A percentile compares a stretch with the other conserved stretches of the same genome.
phyloP scores from a whole-genome alignment of 495 filamentous ascomycete species.

The Neurospora cerealis region DNA sequence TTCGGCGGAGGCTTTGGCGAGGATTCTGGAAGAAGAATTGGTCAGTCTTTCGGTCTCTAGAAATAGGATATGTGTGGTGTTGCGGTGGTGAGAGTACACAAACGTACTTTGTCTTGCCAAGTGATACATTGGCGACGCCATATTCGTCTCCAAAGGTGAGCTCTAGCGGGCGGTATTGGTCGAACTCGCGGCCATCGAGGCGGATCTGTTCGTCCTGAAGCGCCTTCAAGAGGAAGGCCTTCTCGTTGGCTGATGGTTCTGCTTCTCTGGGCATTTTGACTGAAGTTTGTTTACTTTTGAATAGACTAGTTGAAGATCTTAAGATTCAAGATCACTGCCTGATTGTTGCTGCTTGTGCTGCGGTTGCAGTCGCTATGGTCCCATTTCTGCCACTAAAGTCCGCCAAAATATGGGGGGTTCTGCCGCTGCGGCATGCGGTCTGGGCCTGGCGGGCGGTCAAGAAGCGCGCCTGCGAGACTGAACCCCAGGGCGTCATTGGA shows the following conservation, averaged over 20 bases:
- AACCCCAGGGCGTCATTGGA: not conserved
- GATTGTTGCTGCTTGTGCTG: not conserved
- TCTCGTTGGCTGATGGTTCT: conserved; percentile 70
- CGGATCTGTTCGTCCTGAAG: conserved; percentile 59
- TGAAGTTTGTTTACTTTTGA: not conserved
- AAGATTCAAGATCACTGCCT: conserved; percentile 4
- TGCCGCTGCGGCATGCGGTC: conserved; percentile 3
- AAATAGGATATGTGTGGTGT: not conserved
- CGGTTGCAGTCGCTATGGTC: conserved; percentile 9
- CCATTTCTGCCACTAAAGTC: conserved; percentile 19
- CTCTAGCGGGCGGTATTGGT: conserved; percentile 66
- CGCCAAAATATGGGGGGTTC: conserved; percentile 20
- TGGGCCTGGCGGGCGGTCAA: conserved; percentile 9
- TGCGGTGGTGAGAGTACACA: not conserved
- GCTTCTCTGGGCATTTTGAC: conserved; percentile 77
- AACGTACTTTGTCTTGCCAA: conserved; percentile 80
- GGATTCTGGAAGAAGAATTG: conserved; percentile 44
- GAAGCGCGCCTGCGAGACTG: not conserved
- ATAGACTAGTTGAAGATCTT: not conserved
- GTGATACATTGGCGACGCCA: conserved; percentile 76
- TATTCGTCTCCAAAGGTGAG: conserved; percentile 83
- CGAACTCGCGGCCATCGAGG: conserved; percentile 70
- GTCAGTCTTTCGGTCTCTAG: conserved; percentile 1
- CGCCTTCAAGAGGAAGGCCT: conserved; percentile 63
- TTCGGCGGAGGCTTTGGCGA: conserved; percentile 79